A percentile compares a stretch with the other conserved stretches of the same genome.
These are phyloP conservation scores for Asterophora lycoperdoides DNA, from an alignment of 768 basidiomycete species.

Conservation along the genomic window DNA sequence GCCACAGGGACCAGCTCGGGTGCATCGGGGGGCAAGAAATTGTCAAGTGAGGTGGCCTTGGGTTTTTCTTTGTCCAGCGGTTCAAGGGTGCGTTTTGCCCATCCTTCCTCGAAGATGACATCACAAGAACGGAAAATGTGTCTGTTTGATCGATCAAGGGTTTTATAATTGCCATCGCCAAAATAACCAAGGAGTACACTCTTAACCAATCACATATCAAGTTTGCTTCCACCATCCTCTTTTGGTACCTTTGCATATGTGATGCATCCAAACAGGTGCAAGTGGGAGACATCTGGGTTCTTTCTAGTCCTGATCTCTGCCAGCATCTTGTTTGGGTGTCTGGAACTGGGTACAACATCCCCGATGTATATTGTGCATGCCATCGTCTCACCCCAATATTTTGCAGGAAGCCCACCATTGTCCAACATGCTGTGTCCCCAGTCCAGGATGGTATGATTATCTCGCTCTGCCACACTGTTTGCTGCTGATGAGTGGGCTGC, in stretches of 20 bases:
- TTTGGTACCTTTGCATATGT: neutral
- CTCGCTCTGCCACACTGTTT: neutral
- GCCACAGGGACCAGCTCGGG: too few relatives aligned
- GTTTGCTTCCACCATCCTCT: neutral
- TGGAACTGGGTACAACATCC: neutral
- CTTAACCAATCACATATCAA: constrained; percentile 11
- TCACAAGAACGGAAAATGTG: constrained; percentile 16
- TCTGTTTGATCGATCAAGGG: constrained; percentile 11
- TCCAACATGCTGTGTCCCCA: constrained; percentile 4
- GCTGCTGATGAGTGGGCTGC: too few relatives aligned
- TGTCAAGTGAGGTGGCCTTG: too few relatives aligned
- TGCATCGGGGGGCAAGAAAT: too few relatives aligned
- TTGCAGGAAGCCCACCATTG: constrained; percentile 17
- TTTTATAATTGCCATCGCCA: constrained; percentile 15
- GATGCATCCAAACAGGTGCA: constrained; percentile 16
- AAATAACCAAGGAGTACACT: constrained; percentile 21
- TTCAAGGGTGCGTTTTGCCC: constrained; percentile 3
- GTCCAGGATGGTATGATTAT: neutral
- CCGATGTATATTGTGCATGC: constrained; percentile 3
- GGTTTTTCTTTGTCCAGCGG: too few relatives aligned
- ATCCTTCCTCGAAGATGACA: constrained; percentile 25
- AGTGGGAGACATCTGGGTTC: constrained; percentile 23
- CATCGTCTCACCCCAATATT: neutral
- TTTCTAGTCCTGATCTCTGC: constrained; percentile 12
- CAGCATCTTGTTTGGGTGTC: constrained; percentile 11